Base-by-base conservation (phyloP, 2,329 filamentous ascomycete genomes). In the Alternaria sp. region DNA sequence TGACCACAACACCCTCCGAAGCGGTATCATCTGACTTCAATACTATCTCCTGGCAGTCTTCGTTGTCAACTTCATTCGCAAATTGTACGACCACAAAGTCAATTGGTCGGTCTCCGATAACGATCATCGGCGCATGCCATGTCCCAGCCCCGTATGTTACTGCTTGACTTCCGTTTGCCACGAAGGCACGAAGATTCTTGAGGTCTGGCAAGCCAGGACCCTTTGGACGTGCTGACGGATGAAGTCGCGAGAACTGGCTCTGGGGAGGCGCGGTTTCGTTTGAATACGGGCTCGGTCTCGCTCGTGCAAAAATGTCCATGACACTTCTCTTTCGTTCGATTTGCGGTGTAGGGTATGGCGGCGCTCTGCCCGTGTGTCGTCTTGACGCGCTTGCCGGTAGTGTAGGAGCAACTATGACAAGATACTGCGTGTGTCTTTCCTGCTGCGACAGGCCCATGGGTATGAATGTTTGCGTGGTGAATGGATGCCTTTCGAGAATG, bases 61-160 rank as follows among this genome's bases (percentile, higher is more conserved):
- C 94, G 1, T 84, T 80, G 0, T 80, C 85, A 11, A 95, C 89
- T 2, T 91, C 93, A 77, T 96, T 98, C 33, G 88, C 88, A 80
- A 91, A 95, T 80, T 98, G 94, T 66, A 91, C 86, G 2, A 98
- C 94, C 5, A 77, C 73, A 77, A 97, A 98, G 73, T 95, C 92
- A 46, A 97, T 82, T 21, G 88, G 83, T 53, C 81, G 79, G 42
- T 79, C 76, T 0, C 93, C 93, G 48, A 98, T 78, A 14, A 92
- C 93, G 13, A 93, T 90, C 94, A 99, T 98, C 0, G 95, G 95
- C 61, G 94, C 93, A 81, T 99, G 95, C 94, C 89, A 99, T 53
- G 93, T 97, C 5, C 92, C 95, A 1, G 91, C 88, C 1, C 86
- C 92, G 76, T 98, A 99, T 3, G 93, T 97, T 13, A 99, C 92